Evolutionary conservation across 352 stramenopile species (phyloP).

Genomic region (Phytophthora cactorum): DNA sequence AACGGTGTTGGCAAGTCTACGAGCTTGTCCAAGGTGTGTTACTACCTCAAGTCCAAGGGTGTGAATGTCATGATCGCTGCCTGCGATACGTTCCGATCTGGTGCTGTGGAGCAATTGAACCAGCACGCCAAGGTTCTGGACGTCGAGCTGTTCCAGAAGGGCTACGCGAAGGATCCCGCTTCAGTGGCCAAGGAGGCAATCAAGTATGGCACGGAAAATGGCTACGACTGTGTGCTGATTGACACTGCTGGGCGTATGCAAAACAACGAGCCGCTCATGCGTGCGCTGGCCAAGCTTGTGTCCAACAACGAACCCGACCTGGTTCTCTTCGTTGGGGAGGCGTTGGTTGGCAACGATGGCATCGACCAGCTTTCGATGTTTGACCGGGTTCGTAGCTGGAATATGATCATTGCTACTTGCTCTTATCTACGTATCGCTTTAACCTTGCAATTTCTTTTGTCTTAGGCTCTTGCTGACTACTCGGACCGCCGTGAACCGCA

Average conservation of each 20-base stretch:
- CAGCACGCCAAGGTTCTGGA: slow-evolving; percentile 97
- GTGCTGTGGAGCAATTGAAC: slow-evolving; percentile 98
- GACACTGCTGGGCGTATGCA: slow-evolving; percentile 99
- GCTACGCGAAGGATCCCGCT: slow-evolving; percentile 97
- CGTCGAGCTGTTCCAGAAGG: slow-evolving; percentile 95
- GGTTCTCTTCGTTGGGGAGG: slow-evolving; percentile 99
- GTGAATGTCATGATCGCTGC: slow-evolving; percentile 96
- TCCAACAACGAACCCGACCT: slow-evolving; percentile 97
- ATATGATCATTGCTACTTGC: not conserved
- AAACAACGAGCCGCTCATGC: slow-evolving; percentile 99
- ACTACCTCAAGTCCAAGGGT: slow-evolving; percentile 98
- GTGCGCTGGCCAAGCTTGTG: slow-evolving; percentile 97
- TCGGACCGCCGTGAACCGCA: slow-evolving; percentile 85
- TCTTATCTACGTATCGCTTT: not conserved
- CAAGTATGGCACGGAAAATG: slow-evolving; percentile 94
- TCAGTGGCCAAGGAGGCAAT: slow-evolving; percentile 95
- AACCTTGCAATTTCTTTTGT: slow-evolving; percentile 14
- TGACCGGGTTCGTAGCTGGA: slow-evolving; percentile 71
- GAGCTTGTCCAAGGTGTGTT: slow-evolving; percentile 98
- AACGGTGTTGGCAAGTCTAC: slow-evolving; percentile 99
- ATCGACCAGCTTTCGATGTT: slow-evolving; percentile 98
- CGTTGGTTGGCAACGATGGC: slow-evolving; percentile 98
- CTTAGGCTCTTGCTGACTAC: slow-evolving; percentile 89
- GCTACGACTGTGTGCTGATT: slow-evolving; percentile 97
- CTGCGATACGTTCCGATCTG: slow-evolving; percentile 99